Evolutionary conservation across 768 basidiomycete species (phyloP).

Genomic region (Harrya chromipes): DNA sequence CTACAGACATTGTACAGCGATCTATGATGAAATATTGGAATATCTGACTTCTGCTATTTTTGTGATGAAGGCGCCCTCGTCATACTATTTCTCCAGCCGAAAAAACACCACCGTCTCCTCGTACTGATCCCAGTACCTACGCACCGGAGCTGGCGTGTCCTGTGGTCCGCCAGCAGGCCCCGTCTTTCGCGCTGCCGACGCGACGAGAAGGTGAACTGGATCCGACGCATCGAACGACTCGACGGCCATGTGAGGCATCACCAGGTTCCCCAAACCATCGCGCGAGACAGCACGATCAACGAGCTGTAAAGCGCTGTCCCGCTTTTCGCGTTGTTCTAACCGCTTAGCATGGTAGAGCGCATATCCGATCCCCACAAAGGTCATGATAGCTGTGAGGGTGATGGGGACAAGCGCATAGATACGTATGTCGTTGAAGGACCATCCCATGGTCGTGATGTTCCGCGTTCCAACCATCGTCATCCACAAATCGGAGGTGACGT

Average conservation of each 20-base stretch:
- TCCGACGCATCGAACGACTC: not conserved
- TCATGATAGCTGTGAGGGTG: not conserved
- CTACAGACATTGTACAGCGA: too few species aligned
- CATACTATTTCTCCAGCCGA: not conserved
- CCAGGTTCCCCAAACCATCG: not conserved
- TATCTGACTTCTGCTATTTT: too few species aligned
- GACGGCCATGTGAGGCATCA: not conserved
- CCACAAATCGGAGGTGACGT: not conserved
- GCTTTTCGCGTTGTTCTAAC: not conserved
- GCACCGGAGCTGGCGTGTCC: too few species aligned
- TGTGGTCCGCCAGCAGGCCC: not conserved
- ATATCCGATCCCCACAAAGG: not conserved
- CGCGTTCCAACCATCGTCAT: not conserved
- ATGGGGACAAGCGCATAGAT: not conserved
- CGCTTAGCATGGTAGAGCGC: not conserved
- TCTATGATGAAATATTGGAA: too few species aligned
- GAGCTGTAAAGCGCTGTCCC: too few species aligned
- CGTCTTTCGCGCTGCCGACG: not conserved
- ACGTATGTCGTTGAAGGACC: not conserved
- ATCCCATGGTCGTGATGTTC: not conserved
- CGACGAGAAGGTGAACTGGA: not conserved
- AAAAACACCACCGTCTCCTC: not conserved
- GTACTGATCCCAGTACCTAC: not conserved
- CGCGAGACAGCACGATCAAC: too few species aligned
- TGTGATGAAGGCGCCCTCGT: too few species aligned